Percentiles rank a stretch among this genome's conserved stretches.
phyloP scores from a whole-genome alignment of 2,329 filamentous ascomycete species.

The Sporothrix dimorphospora region DNA sequence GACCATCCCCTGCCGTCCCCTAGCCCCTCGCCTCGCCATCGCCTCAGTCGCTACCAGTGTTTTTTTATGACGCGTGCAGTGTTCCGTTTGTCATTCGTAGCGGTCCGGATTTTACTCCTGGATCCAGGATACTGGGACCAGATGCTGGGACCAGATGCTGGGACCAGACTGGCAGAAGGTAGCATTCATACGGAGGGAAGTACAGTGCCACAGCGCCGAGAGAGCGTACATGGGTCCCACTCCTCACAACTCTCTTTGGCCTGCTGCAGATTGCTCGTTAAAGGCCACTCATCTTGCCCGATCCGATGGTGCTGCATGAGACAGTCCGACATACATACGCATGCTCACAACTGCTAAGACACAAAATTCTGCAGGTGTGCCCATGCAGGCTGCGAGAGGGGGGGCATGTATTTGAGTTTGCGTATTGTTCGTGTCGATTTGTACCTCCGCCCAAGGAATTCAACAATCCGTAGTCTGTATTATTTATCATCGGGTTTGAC shows the following conservation, averaged over 20 bases:
- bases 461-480: background rate
- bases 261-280: background rate
- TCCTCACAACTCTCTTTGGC: too few relatives aligned
- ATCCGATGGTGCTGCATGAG: background rate
- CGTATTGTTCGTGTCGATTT: background rate
- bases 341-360: background rate
- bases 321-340: background rate
- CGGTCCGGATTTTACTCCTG: background rate
- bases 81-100: background rate
- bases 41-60: background rate
- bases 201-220: too few relatives aligned
- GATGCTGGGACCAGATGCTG: background rate
- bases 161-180: background rate
- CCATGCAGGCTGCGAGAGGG: background rate
- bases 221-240: too few relatives aligned
- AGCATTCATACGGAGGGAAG: too few relatives aligned
- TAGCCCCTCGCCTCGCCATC: background rate
- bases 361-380: background rate
- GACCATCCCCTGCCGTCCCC: background rate
- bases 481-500: background rate
- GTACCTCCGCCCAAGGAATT: background rate
- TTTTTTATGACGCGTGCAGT: background rate
- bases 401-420: background rate
- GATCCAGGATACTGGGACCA: slow-evolving; percentile 3
- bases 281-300: background rate